Conservation (phyloP, 805 yeast genomes). For the Metschnikowia continentalis region DNA sequence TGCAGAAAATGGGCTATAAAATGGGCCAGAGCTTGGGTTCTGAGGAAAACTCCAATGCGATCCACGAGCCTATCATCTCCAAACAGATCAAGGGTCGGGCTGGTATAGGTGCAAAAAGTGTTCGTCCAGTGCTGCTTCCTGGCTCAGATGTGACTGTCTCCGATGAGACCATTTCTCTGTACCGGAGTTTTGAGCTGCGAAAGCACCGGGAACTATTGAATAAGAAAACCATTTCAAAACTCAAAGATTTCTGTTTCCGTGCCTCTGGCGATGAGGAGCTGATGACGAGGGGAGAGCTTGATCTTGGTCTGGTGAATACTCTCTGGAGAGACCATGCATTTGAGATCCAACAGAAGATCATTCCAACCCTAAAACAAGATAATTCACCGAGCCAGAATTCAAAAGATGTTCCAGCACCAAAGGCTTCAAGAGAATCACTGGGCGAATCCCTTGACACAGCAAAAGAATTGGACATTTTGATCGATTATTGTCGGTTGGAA, state of each 20-base stretch:
- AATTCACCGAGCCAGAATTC: neutral
- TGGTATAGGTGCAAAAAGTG: slow-evolving; percentile 21
- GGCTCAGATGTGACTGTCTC: neutral
- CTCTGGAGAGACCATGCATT: slow-evolving; percentile 38
- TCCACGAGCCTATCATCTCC: slow-evolving; percentile 30
- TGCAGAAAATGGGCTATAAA: slow-evolving; percentile 58
- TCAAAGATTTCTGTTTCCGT: slow-evolving; percentile 42
- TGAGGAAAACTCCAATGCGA: slow-evolving; percentile 15
- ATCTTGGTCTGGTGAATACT: slow-evolving; percentile 26
- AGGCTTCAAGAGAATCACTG: no score
- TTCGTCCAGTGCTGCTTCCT: neutral
- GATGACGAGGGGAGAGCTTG: slow-evolving; percentile 22
- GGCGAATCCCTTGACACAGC: neutral
- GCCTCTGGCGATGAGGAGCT: slow-evolving; percentile 35
- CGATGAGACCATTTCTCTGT: slow-evolving; percentile 1
- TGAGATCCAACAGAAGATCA: neutral
- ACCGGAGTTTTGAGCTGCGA: slow-evolving; percentile 2
- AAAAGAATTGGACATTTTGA: neutral
- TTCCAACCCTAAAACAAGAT: neutral
- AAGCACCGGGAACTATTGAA: slow-evolving; percentile 4
- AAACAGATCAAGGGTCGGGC: slow-evolving; percentile 14
- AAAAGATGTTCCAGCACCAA: no score
- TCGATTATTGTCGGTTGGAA: slow-evolving; percentile 6
- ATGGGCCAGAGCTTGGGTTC: slow-evolving; percentile 45
- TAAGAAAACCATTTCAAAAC: slow-evolving; percentile 15